A percentile compares a stretch with the other conserved stretches of the same genome.
These are phyloP conservation scores for Chlorella sp. DNA, from an alignment of 139 green algal genomes.

Conservation along the genomic window DNA sequence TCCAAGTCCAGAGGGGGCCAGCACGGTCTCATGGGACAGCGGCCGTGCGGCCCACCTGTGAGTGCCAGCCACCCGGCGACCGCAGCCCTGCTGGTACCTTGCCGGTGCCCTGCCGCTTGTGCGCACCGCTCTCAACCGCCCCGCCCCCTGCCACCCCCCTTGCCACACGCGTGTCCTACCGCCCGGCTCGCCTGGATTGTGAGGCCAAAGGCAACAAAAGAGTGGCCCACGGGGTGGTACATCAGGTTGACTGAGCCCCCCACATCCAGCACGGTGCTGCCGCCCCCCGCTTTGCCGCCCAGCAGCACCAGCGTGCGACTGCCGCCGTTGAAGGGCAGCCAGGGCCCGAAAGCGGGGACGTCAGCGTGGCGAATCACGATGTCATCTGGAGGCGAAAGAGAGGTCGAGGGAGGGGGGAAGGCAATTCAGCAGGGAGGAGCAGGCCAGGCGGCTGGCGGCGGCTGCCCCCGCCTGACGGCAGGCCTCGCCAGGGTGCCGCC, in stretches of 20 bases:
- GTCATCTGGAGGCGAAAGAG: neutral
- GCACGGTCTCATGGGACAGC: too few relatives aligned
- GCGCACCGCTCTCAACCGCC: neutral
- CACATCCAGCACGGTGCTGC: neutral
- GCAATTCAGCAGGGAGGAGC: neutral
- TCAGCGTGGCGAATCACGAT: neutral
- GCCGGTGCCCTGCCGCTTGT: neutral
- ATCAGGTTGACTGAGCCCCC: neutral
- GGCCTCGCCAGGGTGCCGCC: neutral
- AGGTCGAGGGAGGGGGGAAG: neutral
- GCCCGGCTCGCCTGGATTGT: neutral
- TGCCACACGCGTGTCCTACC: neutral
- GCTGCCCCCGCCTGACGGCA: neutral
- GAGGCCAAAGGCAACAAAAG: neutral
- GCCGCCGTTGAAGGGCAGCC: slow-evolving; percentile 6
- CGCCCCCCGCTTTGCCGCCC: neutral
- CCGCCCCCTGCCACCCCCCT: too few relatives aligned
- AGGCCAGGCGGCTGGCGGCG: neutral
- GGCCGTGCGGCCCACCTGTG: too few relatives aligned
- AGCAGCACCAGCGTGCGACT: slow-evolving; percentile 3
- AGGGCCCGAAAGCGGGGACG: neutral
- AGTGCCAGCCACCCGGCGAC: neutral
- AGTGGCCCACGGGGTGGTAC: neutral
- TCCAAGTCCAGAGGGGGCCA: too few relatives aligned
- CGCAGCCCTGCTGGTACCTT: neutral